Evolutionary conservation across 768 basidiomycete genomes (phyloP).

Genomic region (Strobilomyces confusus): DNA sequence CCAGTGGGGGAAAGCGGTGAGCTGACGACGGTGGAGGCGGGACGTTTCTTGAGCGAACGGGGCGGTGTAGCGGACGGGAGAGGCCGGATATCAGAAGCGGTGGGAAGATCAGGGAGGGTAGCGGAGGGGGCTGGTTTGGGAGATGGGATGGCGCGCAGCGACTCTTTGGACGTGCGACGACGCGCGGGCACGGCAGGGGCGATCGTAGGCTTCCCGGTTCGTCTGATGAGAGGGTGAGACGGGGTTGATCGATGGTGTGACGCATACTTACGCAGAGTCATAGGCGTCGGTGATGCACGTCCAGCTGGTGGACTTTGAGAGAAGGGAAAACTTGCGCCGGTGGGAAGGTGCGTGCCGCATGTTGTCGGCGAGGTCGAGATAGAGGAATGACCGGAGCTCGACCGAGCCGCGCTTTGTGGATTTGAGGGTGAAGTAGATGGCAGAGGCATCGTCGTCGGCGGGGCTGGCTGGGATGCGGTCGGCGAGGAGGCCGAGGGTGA

Average conservation of each 20-base stretch:
- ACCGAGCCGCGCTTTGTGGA: slow-evolving; percentile 35
- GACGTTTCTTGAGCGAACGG: slow-evolving; percentile 3
- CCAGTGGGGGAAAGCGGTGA: slow-evolving; percentile 13
- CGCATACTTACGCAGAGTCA: slow-evolving; percentile 12
- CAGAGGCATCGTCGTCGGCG: slow-evolving; percentile 29
- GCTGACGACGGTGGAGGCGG: slow-evolving; percentile 19
- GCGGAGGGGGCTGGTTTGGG: slow-evolving; percentile 57
- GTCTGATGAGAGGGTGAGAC: slow-evolving; percentile 14
- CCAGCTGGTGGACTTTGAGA: slow-evolving; percentile 32
- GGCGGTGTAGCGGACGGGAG: not conserved
- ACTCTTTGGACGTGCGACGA: slow-evolving; percentile 38
- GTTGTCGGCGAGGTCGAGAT: slow-evolving; percentile 61
- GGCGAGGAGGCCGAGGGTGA: slow-evolving; percentile 57
- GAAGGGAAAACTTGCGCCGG: slow-evolving; percentile 31
- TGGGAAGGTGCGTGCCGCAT: slow-evolving; percentile 39
- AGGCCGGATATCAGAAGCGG: not conserved
- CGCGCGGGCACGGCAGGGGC: slow-evolving; percentile 5
- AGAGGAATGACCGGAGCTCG: slow-evolving; percentile 58
- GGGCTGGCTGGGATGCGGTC: slow-evolving; percentile 11
- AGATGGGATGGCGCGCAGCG: slow-evolving; percentile 50
- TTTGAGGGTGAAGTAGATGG: slow-evolving; percentile 48
- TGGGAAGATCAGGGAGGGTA: slow-evolving; percentile 45
- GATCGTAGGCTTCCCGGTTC: slow-evolving; percentile 24
- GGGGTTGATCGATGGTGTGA: not conserved
- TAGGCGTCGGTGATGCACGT: slow-evolving; percentile 13